phyloP scores from a whole-genome alignment of 345 rosid genomes.

The Salix purpurea region DNA sequence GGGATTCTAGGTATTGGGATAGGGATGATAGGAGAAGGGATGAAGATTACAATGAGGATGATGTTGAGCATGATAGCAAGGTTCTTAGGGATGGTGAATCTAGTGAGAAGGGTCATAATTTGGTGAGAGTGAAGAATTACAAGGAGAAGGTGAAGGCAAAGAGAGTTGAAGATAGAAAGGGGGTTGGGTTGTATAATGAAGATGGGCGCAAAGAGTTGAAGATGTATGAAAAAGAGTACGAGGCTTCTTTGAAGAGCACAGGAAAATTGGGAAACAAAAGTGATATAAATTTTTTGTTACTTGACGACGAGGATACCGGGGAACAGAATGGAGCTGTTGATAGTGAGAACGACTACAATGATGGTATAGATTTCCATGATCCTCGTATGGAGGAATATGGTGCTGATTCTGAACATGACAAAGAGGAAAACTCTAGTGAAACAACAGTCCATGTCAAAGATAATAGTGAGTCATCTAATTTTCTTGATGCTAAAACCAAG shows the following conservation, averaged over 20 bases:
- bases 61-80: constrained; percentile 30
- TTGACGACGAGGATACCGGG: constrained; percentile 24
- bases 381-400: constrained; percentile 39
- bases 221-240: constrained; percentile 75
- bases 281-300: constrained; percentile 15
- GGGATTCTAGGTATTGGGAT: constrained; percentile 94
- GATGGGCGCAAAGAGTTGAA: constrained; percentile 78
- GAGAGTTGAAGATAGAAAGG: constrained; percentile 14
- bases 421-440: constrained; percentile 17
- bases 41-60: constrained; percentile 72
- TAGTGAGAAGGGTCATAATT: constrained; percentile 23
- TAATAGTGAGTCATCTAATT: constrained; percentile 11
- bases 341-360: constrained; percentile 43
- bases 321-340: constrained; percentile 25
- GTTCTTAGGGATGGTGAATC: constrained; percentile 19
- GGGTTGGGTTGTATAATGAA: constrained; percentile 75
- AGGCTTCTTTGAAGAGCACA: constrained; percentile 56
- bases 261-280: constrained; percentile 23
- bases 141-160: constrained; percentile 20
- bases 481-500: constrained; percentile 26
- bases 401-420: constrained; percentile 41
- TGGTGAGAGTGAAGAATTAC: constrained; percentile 16
- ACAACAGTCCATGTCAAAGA: background rate
- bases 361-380: constrained; percentile 55
- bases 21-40: constrained; percentile 93